Evolutionary conservation across 345 rosid genomes (phyloP).

Genomic region (Zanthoxylum bungeanum): DNA sequence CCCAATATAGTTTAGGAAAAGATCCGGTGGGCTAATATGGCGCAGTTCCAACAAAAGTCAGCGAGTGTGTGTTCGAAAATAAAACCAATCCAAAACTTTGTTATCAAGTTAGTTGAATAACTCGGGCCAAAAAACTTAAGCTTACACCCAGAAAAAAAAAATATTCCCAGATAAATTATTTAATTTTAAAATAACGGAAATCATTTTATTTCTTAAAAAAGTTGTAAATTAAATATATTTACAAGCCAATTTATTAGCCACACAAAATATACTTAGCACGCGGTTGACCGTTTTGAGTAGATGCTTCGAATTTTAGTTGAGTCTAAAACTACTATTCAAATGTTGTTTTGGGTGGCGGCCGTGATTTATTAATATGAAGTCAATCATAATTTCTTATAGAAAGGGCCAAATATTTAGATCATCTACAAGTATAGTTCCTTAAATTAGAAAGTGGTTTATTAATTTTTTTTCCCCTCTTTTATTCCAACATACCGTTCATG

Average conservation of each 20-base stretch:
- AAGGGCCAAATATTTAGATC: not conserved
- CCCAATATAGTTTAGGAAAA: too few relatives aligned
- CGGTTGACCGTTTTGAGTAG: not conserved
- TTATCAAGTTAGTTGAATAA: too few relatives aligned
- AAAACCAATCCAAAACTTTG: too few relatives aligned
- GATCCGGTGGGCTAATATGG: too few relatives aligned
- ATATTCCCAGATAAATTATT: not conserved
- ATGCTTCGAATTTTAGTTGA: constrained; percentile 3
- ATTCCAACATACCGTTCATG: not conserved
- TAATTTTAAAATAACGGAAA: not conserved
- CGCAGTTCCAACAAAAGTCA: too few relatives aligned
- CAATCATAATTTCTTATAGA: not conserved
- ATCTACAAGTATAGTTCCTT: not conserved
- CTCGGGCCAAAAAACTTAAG: too few relatives aligned
- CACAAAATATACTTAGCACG: not conserved
- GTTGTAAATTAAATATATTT: not conserved
- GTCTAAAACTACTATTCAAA: not conserved
- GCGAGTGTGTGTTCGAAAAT: too few relatives aligned
- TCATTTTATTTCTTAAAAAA: not conserved
- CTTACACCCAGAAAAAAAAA: too few relatives aligned
- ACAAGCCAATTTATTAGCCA: not conserved
- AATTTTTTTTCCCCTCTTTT: not conserved
- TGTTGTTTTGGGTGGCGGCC: constrained; percentile 16
- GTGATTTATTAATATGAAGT: not conserved
- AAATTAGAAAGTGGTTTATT: not conserved